Percentiles rank a stretch among this genome's conserved stretches.
Conservation (phyloP, 257 asterid species). For the Eucommia ulmoides region DNA sequence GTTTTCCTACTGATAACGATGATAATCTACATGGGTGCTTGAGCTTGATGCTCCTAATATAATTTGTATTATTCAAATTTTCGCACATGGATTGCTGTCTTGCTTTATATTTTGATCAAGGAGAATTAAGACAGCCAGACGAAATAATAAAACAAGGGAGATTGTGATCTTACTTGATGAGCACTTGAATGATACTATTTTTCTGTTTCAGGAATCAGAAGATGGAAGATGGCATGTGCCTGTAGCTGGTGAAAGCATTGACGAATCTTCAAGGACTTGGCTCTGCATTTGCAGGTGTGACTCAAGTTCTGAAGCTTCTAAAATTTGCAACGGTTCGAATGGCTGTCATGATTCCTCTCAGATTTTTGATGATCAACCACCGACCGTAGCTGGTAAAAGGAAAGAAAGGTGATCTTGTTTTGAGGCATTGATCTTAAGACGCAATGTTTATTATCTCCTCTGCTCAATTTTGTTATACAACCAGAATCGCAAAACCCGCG, state of each 20-base stretch:
- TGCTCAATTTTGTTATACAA: too few relatives aligned
- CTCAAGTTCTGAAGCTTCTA: constrained; percentile 11
- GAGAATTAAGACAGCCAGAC: too few relatives aligned
- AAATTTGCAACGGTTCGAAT: constrained; percentile 2
- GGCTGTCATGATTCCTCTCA: constrained; percentile 1
- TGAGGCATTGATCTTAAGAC: too few relatives aligned
- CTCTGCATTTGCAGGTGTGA: constrained; percentile 47
- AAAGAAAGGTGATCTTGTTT: constrained; percentile 14
- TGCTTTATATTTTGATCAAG: too few relatives aligned
- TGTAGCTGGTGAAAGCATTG: constrained; percentile 39
- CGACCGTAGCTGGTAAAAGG: constrained; percentile 18
- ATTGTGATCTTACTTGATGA: not conserved
- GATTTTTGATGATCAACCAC: not conserved
- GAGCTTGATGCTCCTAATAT: not conserved
- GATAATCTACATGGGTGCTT: not conserved
- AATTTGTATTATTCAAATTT: too few relatives aligned
- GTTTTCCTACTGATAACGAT: too few relatives aligned
- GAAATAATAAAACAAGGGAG: too few relatives aligned
- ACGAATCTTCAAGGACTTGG: constrained; percentile 62
- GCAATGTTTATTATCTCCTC: too few relatives aligned
- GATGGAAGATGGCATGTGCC: constrained; percentile 91
- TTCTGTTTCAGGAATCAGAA: constrained; percentile 46
- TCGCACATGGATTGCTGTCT: not conserved
- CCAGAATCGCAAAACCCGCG: too few relatives aligned
- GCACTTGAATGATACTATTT: not conserved